These are phyloP conservation scores for Crassisporium funariophilum DNA, from an alignment of 768 basidiomycete genomes.

Conservation along the genomic window DNA sequence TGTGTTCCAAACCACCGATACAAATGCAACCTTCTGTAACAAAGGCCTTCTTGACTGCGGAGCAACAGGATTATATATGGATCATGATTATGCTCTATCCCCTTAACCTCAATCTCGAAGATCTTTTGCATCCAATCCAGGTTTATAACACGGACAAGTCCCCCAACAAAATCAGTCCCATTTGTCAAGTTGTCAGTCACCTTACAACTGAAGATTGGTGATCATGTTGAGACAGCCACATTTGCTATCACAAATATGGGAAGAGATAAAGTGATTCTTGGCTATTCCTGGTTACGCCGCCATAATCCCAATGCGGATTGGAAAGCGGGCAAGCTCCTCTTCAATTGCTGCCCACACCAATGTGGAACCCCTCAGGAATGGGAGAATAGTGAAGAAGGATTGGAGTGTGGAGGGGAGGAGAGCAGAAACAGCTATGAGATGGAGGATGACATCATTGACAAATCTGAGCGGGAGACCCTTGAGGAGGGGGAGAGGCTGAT, in stretches of 20 bases:
- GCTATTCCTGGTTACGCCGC: constrained; percentile 22
- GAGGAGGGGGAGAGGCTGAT: constrained; percentile 11
- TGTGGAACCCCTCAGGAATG: constrained; percentile 3
- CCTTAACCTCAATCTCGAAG: not conserved
- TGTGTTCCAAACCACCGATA: constrained; percentile 3
- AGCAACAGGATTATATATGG: constrained; percentile 13
- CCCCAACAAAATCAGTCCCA: constrained; percentile 18
- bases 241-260: constrained; percentile 27
- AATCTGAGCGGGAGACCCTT: not conserved
- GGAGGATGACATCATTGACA: constrained; percentile 4
- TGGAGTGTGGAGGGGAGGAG: too few relatives aligned
- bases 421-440: not conserved
- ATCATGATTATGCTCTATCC: not conserved
- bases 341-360: constrained; percentile 8
- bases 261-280: constrained; percentile 15
- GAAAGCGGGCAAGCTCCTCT: constrained; percentile 9
- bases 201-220: constrained; percentile 15
- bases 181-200: constrained; percentile 20
- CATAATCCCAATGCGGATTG: constrained; percentile 26
- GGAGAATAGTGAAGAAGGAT: not conserved
- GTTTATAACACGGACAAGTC: constrained; percentile 25
- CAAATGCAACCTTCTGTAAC: not conserved
- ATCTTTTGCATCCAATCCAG: constrained; percentile 11
- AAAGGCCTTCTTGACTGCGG: constrained; percentile 11
- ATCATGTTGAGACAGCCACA: constrained; percentile 18